Base-by-base conservation (phyloP, 495 filamentous ascomycete genomes). In the Penicillium desertorum region DNA sequence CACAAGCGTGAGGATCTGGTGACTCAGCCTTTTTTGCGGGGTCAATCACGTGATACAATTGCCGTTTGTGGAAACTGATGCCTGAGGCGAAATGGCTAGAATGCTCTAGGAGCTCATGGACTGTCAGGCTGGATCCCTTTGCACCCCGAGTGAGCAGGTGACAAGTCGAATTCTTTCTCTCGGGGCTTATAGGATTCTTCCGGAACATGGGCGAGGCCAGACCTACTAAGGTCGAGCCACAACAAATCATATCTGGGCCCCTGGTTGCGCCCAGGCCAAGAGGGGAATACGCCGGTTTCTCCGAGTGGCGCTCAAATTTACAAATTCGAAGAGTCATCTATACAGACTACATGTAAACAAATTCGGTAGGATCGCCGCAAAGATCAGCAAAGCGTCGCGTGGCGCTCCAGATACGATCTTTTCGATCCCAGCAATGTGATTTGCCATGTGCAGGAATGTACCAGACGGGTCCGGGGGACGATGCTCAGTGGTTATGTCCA, bases 321-420 rank as follows among this genome's bases (percentile, higher is more conserved):
- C 50, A 45, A 27, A 2, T 45, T n/a, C 10, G 0, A 39, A 39
- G 36, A n/a, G n/a, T 39, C 36, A n/a, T 39, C 7, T 39, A n/a
- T 37, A 37, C 14, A 34, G 32, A 34, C 4, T 36, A 8, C 36
- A 39, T 17, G 36, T 50, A 50, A 17, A 36, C 29, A 23, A 20
- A 30, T 37, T 23, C 10, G 3, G 17, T 12, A 7, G 19, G 20
- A 44, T 44, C 20, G 42, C 25, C 29, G 45, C 45, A 51, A 32
- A 23, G 53, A 60, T 60, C 56, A 43, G 3, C 61, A 10, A 22
- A 44, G 51, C 14, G 36, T 61, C 64, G 64, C 64, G 62, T 67
- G 64, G 64, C 58, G 49, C 54, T 51, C 47, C 6, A 45, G 45
- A 53, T 59, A 25, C 57, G 58, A 61, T 65, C 46, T 55, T 55